A percentile compares a stretch with the other conserved stretches of the same genome.
phyloP scores from a whole-genome alignment of 78 protist species.

The Blattamonas nauphoetae region DNA sequence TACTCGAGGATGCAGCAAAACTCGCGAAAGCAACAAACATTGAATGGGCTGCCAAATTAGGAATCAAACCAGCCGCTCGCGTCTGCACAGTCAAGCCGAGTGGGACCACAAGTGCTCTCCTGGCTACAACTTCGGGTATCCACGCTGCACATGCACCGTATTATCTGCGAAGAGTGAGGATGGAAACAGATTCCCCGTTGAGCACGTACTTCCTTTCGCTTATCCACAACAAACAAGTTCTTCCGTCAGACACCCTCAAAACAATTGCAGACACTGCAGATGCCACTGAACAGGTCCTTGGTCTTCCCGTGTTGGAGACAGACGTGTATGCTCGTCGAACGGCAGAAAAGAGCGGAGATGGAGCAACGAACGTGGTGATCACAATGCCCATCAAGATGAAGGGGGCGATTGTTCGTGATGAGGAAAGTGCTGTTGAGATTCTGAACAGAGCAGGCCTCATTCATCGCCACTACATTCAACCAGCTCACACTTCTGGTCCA shows the following conservation, averaged over 20 bases:
- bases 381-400: conserved; percentile 7
- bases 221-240: not conserved
- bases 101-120: not conserved
- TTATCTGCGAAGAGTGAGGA: not conserved
- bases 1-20: not conserved
- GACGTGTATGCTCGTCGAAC: not conserved
- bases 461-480: not conserved
- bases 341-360: not conserved
- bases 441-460: not conserved
- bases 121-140: not conserved
- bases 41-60: not conserved
- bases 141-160: conserved; percentile 10
- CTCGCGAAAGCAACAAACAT: not conserved
- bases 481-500: not conserved
- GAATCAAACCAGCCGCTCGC: not conserved
- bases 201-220: not conserved
- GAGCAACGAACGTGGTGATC: not conserved
- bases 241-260: not conserved
- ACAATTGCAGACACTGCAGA: not conserved
- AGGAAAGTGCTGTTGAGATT: not conserved
- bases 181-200: not conserved
- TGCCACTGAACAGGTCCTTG: not conserved
- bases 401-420: not conserved
- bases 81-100: not conserved
- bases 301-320: not conserved